A percentile compares a stretch with the other conserved stretches of the same genome.
phyloP scores from a whole-genome alignment of 2,329 filamentous ascomycete genomes.

The Cryphonectria parasitica region DNA sequence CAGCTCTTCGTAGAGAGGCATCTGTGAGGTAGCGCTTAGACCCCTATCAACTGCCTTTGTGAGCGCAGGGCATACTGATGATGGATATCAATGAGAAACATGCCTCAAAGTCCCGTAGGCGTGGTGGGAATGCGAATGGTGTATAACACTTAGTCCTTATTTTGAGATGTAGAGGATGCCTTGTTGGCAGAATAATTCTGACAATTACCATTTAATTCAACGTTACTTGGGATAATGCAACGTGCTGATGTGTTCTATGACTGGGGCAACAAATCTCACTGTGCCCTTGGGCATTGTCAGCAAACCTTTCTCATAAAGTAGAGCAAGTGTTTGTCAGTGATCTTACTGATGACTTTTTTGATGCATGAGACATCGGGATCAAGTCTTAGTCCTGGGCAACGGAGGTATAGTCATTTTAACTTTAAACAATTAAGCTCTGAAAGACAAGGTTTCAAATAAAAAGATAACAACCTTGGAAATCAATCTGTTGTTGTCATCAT shows the following conservation, averaged over 20 bases:
- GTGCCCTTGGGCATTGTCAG: too few species aligned
- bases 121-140: too few species aligned
- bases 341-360: neutral
- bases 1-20: neutral
- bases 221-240: too few species aligned
- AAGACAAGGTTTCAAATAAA: neutral
- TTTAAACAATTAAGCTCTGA: rapidly evolving
- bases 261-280: too few species aligned
- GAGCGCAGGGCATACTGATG: too few species aligned
- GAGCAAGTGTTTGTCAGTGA: neutral
- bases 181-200: neutral
- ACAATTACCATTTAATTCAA: too few species aligned
- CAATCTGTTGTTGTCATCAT: neutral
- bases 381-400: neutral
- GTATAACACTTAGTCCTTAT: too few species aligned
- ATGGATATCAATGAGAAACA: too few species aligned
- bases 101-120: too few species aligned
- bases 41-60: too few species aligned
- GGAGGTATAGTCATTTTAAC: neutral
- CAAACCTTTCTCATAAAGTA: neutral
- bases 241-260: too few species aligned
- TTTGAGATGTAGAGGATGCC: too few species aligned
- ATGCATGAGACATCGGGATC: neutral
- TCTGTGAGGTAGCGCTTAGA: neutral
- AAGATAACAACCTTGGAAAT: neutral